phyloP scores from a whole-genome alignment of 2,329 filamentous ascomycete genomes.

The Thyridium curvatum region DNA sequence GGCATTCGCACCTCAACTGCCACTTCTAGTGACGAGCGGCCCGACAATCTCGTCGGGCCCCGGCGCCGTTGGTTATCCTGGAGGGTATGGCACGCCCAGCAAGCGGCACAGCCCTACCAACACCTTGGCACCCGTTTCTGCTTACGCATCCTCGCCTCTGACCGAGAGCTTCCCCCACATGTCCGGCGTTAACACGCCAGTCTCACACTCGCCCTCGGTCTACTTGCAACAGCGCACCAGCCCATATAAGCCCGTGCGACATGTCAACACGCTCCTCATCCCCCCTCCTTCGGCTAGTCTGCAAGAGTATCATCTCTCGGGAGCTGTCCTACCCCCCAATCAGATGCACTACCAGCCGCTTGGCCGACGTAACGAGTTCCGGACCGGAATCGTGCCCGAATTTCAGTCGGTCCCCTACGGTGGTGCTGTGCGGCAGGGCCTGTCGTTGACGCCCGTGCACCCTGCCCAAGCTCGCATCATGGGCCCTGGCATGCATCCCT shows the following conservation, averaged over 20 bases:
- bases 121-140: constrained; percentile 25
- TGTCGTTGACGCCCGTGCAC: constrained; percentile 6
- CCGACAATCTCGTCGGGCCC: constrained; percentile 22
- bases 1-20: constrained; percentile 28
- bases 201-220: constrained; percentile 77
- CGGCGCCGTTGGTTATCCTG: constrained; percentile 5
- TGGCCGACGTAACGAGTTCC: constrained; percentile 61
- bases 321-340: constrained; percentile 43
- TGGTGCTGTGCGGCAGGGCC: constrained; percentile 4
- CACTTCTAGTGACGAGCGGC: constrained; percentile 20
- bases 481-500: not conserved
- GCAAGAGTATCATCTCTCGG: constrained; percentile 60
- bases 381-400: constrained; percentile 65
- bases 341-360: constrained; percentile 82
- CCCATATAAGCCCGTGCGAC: constrained; percentile 84
- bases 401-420: constrained; percentile 24
- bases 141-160: constrained; percentile 58
- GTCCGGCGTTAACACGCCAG: constrained; percentile 49
- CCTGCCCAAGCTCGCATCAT: constrained; percentile 1
- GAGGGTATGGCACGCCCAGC: constrained; percentile 40
- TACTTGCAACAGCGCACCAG: constrained; percentile 85
- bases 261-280: constrained; percentile 85
- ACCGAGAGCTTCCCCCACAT: constrained; percentile 50
- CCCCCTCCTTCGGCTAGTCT: constrained; percentile 77
- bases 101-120: constrained; percentile 48